A percentile compares a stretch with the other conserved stretches of the same genome.
Evolutionary conservation across 306 rosid genomes (phyloP).

Genomic region (Lithocarpus polystachyus): DNA sequence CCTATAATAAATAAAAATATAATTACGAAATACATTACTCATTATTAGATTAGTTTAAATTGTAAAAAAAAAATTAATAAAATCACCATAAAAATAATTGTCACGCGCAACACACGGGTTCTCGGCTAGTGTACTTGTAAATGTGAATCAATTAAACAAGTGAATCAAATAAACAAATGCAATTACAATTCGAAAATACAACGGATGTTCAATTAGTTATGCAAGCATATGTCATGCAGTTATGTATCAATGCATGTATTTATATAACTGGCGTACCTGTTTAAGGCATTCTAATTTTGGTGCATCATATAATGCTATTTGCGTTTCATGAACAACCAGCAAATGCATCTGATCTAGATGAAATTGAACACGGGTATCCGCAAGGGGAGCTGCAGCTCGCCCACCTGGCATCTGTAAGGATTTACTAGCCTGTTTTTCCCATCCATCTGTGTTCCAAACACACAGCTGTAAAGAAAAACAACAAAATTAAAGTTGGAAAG

Average conservation of each 20-base stretch:
- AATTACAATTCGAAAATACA: background rate
- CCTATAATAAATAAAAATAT: too few relatives aligned
- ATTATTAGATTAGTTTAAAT: too few relatives aligned
- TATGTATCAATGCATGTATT: background rate
- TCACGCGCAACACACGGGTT: too few relatives aligned
- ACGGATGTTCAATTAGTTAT: background rate
- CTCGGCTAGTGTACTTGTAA: background rate
- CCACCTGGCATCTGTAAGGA: constrained; percentile 71
- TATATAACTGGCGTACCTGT: constrained; percentile 54
- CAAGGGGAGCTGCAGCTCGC: constrained; percentile 68
- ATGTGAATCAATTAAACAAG: background rate
- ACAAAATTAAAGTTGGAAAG: background rate
- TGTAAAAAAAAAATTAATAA: too few relatives aligned
- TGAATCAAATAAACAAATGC: background rate
- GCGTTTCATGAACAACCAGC: constrained; percentile 91
- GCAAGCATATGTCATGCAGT: background rate
- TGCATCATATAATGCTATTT: constrained; percentile 90
- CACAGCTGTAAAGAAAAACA: constrained; percentile 64
- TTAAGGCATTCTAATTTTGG: constrained; percentile 84
- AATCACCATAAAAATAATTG: too few relatives aligned
- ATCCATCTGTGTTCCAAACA: constrained; percentile 94
- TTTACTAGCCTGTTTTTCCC: constrained; percentile 86
- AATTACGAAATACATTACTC: too few relatives aligned
- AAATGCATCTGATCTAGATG: constrained; percentile 89
- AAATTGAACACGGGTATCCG: constrained; percentile 92